A percentile compares a stretch with the other conserved stretches of the same genome.
These are phyloP conservation scores for Ilex asprella DNA, from an alignment of 257 asterid species.

Conservation along the genomic window DNA sequence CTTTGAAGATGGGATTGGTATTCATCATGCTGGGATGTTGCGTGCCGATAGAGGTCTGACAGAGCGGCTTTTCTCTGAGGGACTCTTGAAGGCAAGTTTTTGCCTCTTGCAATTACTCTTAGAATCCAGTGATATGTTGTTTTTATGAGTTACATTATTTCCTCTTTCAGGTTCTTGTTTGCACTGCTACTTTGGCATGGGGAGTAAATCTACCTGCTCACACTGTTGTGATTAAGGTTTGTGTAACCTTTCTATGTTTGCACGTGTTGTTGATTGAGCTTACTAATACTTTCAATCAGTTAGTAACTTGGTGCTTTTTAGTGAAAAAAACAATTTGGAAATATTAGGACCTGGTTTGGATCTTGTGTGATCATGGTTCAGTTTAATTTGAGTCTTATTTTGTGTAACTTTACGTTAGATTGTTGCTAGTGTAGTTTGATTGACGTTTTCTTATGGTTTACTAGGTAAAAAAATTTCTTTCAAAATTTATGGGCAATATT, in stretches of 20 bases:
- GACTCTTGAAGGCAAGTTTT: constrained; percentile 60
- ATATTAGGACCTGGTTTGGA: too few relatives aligned
- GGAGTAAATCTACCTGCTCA: constrained; percentile 99
- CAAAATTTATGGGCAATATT: too few relatives aligned
- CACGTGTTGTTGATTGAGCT: constrained; percentile 12
- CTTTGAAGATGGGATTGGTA: constrained; percentile 82
- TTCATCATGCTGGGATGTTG: constrained; percentile 99
- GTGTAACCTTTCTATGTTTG: constrained; percentile 18
- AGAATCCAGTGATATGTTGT: constrained; percentile 2
- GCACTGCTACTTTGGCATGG: constrained; percentile 99
- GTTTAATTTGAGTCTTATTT: too few relatives aligned
- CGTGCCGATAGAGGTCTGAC: constrained; percentile 93
- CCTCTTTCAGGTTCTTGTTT: constrained; percentile 73
- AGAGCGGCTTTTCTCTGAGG: constrained; percentile 95
- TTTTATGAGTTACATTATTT: constrained; percentile 15
- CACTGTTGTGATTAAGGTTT: constrained; percentile 98
- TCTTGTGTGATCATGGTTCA: too few relatives aligned
- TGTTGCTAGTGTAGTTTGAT: too few relatives aligned
- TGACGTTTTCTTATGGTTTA: too few relatives aligned
- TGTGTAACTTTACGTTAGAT: too few relatives aligned
- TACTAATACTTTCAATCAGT: not conserved
- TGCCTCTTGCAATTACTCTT: not conserved
- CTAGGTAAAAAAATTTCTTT: too few relatives aligned
- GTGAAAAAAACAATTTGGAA: too few relatives aligned
- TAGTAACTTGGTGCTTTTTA: too few relatives aligned